Conservation (phyloP, 306 rosid species). For the Citrullus amarus region DNA sequence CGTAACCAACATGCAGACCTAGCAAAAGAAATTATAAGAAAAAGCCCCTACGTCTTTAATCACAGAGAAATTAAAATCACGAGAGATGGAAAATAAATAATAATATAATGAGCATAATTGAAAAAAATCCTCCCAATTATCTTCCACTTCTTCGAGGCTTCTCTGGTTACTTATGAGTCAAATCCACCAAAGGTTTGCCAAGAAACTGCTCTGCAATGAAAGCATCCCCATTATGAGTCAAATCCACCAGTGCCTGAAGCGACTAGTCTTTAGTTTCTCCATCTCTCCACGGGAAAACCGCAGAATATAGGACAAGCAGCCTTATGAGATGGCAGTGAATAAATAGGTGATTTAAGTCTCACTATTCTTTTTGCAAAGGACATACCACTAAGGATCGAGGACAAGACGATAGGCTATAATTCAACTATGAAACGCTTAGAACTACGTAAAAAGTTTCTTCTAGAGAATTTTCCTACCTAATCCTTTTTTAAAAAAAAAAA, state of each 20-base stretch:
- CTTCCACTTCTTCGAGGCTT: background rate
- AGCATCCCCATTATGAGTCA: background rate
- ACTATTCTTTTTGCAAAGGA: background rate
- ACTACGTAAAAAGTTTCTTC: background rate
- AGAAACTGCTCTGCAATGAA: background rate
- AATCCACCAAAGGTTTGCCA: background rate
- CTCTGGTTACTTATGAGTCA: background rate
- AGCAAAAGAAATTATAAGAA: background rate
- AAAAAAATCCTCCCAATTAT: background rate
- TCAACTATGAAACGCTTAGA: background rate
- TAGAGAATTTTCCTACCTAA: background rate
- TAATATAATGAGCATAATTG: background rate
- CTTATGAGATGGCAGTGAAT: background rate
- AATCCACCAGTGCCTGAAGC: background rate
- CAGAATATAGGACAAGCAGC: background rate
- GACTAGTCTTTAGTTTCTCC: background rate
- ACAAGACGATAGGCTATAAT: background rate
- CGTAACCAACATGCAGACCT: background rate
- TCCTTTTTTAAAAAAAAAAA: background rate
- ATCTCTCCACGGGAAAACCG: background rate
- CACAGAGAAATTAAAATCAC: background rate
- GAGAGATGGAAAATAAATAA: background rate
- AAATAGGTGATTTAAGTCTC: background rate
- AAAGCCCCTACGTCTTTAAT: background rate
- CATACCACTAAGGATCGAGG: background rate